Evolutionary conservation across 169 alveolate genomes (phyloP).

Genomic region (Fabrea salina): DNA sequence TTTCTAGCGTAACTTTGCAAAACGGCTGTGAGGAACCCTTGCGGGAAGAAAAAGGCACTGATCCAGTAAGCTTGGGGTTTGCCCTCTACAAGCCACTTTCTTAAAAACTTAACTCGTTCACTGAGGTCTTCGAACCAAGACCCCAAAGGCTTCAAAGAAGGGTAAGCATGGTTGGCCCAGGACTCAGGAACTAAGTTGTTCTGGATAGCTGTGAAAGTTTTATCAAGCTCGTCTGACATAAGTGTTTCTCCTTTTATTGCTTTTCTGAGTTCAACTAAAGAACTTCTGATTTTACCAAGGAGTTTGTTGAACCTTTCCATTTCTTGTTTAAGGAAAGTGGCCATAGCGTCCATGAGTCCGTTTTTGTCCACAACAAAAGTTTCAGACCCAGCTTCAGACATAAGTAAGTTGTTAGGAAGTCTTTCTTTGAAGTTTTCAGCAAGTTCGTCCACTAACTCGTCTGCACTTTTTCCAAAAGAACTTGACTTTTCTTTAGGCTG

Average conservation of each 20-base stretch:
- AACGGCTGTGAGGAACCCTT: conserved; percentile 88
- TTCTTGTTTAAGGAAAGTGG: conserved; percentile 80
- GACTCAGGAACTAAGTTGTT: conserved; percentile 70
- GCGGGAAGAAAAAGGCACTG: conserved; percentile 78
- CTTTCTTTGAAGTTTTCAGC: conserved; percentile 45
- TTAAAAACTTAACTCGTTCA: conserved; percentile 73
- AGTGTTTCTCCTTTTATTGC: conserved; percentile 82
- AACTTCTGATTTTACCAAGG: conserved; percentile 49
- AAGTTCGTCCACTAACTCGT: conserved; percentile 55
- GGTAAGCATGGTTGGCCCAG: conserved; percentile 69
- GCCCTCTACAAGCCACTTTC: conserved; percentile 72
- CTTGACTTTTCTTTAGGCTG: conserved; percentile 35
- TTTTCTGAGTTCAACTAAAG: conserved; percentile 67
- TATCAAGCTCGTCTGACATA: conserved; percentile 83
- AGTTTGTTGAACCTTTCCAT: conserved; percentile 79
- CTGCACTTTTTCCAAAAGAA: conserved; percentile 60
- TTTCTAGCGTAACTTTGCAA: conserved; percentile 83
- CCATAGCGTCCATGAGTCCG: conserved; percentile 76
- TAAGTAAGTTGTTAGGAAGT: conserved; percentile 61
- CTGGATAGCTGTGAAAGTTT: conserved; percentile 60
- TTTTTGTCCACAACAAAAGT: conserved; percentile 69
- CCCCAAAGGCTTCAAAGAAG: conserved; percentile 72
- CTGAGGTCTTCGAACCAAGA: conserved; percentile 79
- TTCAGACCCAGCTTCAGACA: conserved; percentile 42
- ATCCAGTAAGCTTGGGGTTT: conserved; percentile 81